Percentiles rank a stretch among this genome's conserved stretches.
phyloP scores from a whole-genome alignment of 106 monocot species.

The Allium fistulosum region DNA sequence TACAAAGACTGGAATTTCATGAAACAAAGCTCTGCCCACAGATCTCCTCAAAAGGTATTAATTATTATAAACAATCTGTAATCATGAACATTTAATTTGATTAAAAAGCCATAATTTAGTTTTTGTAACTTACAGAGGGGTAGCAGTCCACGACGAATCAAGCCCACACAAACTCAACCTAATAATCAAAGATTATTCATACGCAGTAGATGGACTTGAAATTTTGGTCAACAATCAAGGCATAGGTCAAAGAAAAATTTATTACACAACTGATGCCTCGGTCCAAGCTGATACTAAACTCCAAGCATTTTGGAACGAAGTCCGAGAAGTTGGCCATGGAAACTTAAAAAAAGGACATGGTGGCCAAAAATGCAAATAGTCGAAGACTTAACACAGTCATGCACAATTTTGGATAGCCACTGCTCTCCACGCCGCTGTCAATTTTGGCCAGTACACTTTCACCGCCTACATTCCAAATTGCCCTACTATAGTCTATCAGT shows the following conservation, averaged over 20 bases:
- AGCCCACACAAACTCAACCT: conserved; percentile 32
- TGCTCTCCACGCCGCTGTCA: conserved; percentile 82
- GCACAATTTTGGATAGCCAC: conserved; percentile 79
- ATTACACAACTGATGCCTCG: conserved; percentile 35
- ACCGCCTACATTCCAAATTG: conserved; percentile 71
- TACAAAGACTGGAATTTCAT: conserved; percentile 75
- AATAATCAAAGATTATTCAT: conserved; percentile 60
- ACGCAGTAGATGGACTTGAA: conserved; percentile 57
- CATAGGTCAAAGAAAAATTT: conserved; percentile 52
- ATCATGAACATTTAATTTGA: too few species aligned
- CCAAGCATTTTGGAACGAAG: conserved; percentile 70
- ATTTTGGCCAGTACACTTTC: conserved; percentile 82
- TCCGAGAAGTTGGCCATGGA: conserved; percentile 64
- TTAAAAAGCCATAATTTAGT: too few species aligned
- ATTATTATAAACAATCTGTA: too few species aligned
- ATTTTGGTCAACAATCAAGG: conserved; percentile 81
- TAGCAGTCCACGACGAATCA: conserved; percentile 36
- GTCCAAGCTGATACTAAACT: conserved; percentile 25
- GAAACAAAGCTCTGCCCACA: conserved; percentile 57
- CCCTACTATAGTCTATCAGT: conserved; percentile 55
- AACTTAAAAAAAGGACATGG: conserved; percentile 73
- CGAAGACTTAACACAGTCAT: conserved; percentile 24
- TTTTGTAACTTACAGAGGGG: conserved; percentile 19
- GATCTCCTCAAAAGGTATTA: conserved; percentile 78
- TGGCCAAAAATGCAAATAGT: conserved; percentile 54